These are phyloP conservation scores for Aspergillus ruber DNA, from an alignment of 2,329 filamentous ascomycete species.

Conservation along the genomic window DNA sequence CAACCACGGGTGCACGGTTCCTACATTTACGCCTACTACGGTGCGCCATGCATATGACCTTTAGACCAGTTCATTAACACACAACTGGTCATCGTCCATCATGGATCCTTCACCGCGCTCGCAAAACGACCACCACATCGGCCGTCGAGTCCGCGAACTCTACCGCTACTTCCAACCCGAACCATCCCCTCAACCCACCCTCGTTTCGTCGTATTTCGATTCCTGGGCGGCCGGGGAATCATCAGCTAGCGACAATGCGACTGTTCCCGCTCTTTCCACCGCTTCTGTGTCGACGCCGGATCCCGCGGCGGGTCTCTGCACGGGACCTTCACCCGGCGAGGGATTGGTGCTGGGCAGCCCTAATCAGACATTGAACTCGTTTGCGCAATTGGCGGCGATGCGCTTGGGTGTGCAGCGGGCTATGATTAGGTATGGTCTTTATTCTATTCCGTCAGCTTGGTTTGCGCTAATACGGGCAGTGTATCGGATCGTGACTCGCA, in stretches of 20 bases:
- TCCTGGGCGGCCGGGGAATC: not conserved
- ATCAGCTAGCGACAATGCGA: slow-evolving; percentile 2
- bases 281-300: slow-evolving; percentile 9
- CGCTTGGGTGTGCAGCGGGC: slow-evolving; percentile 32
- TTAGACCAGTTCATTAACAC: not conserved
- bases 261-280: slow-evolving; percentile 1
- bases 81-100: slow-evolving; percentile 1
- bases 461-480: slow-evolving; percentile 10
- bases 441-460: not conserved
- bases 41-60: not conserved
- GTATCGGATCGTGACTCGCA: slow-evolving; percentile 45
- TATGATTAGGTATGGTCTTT: slow-evolving; percentile 26
- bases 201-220: not conserved
- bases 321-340: slow-evolving; percentile 8
- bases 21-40: too few relatives aligned
- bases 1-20: too few relatives aligned
- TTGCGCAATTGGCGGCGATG: slow-evolving; percentile 30
- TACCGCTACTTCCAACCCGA: slow-evolving; percentile 36
- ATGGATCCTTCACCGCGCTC: slow-evolving; percentile 7
- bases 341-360: slow-evolving; percentile 21
- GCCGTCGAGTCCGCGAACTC: slow-evolving; percentile 32
- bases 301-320: slow-evolving; percentile 9
- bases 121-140: slow-evolving; percentile 18
- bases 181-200: slow-evolving; percentile 4
- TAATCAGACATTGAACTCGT: slow-evolving; percentile 30